Evolutionary conservation across 306 rosid genomes (phyloP), one percentile per base, ranked within the genome.

Genomic region (Begonia fuchsioides): DNA sequence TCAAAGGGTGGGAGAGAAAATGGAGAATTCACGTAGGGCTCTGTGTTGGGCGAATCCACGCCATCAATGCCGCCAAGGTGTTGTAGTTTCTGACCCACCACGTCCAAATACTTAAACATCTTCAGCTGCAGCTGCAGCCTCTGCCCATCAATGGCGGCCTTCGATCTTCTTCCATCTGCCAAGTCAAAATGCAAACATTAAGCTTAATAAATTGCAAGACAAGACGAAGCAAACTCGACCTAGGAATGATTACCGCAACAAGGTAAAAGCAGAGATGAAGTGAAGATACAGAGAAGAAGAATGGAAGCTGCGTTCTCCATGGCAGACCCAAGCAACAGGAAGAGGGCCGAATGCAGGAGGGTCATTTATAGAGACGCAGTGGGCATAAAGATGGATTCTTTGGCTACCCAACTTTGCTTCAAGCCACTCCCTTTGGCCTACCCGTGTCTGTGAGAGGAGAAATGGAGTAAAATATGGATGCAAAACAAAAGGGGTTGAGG

Each of bases 1-100:
- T 85, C 98, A 57, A 77, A 90, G 45, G 95, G 83, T 17, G 85
- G 92, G 58, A 84, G 56, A 47, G 92, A 67, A 1, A 70, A 62
- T 18, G 96, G 87, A 50, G 98, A 85, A 55, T 76, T 72, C 15
- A 77, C 72, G 46, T 90, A 90, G 15, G 97, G 59, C 43, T 79
- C 75, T 43, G 55, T 58, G 55, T 69, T 79, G 56, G 87, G 51
- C 32, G 75, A 58, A 49, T 46, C 72, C 17, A 65, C 44, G 5
- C 14, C 17, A 38, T 56, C 61, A 40, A 46, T 26, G 17, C 41
- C 44, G 17, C 41, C 44, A 26, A 26, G 35, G 8, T 26, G 35
- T 40, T 49, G 56, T 32, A 65, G 50, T 49, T 66, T 65, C 64
- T 54, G 60, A 45, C 63, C 54, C 26, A 39, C 50, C 14, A 52